Base-by-base conservation (phyloP, 176 grass and related monocot species). In the Carex scoparia region DNA sequence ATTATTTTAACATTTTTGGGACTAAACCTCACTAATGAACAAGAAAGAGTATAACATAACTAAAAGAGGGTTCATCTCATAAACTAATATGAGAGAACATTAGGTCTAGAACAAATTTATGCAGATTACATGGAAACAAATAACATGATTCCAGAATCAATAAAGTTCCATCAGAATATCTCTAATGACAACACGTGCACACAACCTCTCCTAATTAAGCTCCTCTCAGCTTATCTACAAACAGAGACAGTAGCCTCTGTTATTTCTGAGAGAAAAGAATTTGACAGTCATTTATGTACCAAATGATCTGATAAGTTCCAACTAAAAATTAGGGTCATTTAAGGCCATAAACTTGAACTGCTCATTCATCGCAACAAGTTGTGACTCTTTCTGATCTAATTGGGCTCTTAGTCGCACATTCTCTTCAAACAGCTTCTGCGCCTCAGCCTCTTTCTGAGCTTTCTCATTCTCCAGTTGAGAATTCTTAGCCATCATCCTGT, bases 291-390 rank as follows among this genome's bases (percentile, higher is more conserved):
- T 78, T 49, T 72, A 85, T 85, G 87, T 77, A 70, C 81, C 77
- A 83, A 82, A 38, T 83, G 80, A 82, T 86, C 66, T 84, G 75
- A 55, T 54, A 33, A 59, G n/a, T 57, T 57, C 2, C 12, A 79
- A 32, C 72, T 90, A 87, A 64, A 84, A 87, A 42, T 90, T 86
- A 61, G 80, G 53, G 61, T 69, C 81, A 56, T 84, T 93, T 79
- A 98, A 56, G 1, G 91, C 89, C 91, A 98, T 98, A 80, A 98
- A 98, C 89, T 95, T 95, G 89, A 91, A 95, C 80, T 95, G 93
- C 82, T 98, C 95, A 11, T 92, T 98, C 93, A 95, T 93, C 0
- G 85, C 91, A 65, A 90, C 88, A 56, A 95, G 86, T 86, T 95
- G 93, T 0, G 89, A 91, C 3, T 93, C 95, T 88, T 98, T 93